Evolutionary conservation across 2,329 filamentous ascomycete genomes (phyloP), one percentile per base, ranked within the genome.

Genomic region (Cladosporium sp.): DNA sequence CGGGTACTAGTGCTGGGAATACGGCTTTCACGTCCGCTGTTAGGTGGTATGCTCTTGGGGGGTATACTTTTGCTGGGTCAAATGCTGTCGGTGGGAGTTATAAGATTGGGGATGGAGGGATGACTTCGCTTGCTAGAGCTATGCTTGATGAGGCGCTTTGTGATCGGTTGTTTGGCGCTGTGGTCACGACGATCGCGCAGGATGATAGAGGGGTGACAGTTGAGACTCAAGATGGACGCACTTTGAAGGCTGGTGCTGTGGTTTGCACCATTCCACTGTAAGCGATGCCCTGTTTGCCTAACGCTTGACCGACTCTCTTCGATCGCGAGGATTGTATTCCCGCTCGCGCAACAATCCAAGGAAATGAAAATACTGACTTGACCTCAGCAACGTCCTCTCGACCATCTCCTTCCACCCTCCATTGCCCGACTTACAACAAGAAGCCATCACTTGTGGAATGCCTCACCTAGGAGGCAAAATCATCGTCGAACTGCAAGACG

Each of bases 41-140:
- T 7, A 54, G 63, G 9, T 66, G 62, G 62, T 66, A 57, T 45
- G 62, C 60, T 3, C 49, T 67, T 1, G 59, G 61, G 7, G 59
- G 61, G 2, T 57, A 65, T 43, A 60, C 30, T 7, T 54, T 55
- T 2, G 51, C 55, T 1, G 47, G 57, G 7, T 59, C 60, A 38
- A 59, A 62, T 22, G 47, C 58, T 13, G 58, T 54, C 1, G 55
- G 54, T 1, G 50, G 55, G 8, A 49, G 46, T 35, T 66, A 57
- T 47, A 65, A 65, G 42, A 33, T 65, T 32, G 54, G 59, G 8
- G 53, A 58, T 8, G 63, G 64, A 3, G 50, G 19, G 13, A 59
- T 36, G 38, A 55, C 38, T 25, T 32, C 15, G 20, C 35, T 42
- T 22, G 35, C 27, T 39, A 50, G 2, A 19, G 19, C 7, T 38